phyloP scores from a whole-genome alignment of 2,329 filamentous ascomycete species.

The Emmonsiellopsis sp. region DNA sequence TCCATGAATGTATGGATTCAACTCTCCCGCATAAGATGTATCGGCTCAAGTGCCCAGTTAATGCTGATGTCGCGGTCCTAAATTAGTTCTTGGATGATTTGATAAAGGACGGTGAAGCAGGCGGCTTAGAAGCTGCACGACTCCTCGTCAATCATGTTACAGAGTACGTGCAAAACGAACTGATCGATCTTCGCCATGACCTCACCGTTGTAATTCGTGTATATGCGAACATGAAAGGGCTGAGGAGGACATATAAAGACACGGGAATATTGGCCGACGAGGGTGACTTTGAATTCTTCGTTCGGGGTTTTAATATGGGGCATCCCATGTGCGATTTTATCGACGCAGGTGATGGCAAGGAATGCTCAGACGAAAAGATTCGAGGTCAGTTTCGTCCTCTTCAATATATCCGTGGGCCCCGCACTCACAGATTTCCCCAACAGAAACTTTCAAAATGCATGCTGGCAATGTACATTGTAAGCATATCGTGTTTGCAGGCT shows the following conservation, averaged over 20 bases:
- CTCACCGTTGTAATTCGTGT: slow-evolving; percentile 25
- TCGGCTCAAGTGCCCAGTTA: background rate
- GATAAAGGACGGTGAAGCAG: slow-evolving; percentile 20
- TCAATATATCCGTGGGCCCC: background rate
- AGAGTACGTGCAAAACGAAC: slow-evolving; percentile 15
- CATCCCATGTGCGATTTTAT: slow-evolving; percentile 29
- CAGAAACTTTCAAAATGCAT: slow-evolving; percentile 24
- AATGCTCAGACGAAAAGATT: slow-evolving; percentile 35
- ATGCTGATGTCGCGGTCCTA: background rate
- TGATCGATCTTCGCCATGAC: slow-evolving; percentile 13
- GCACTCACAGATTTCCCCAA: slow-evolving; percentile 4
- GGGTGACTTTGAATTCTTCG: slow-evolving; percentile 23
- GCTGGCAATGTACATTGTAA: slow-evolving; percentile 31
- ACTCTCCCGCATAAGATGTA: background rate
- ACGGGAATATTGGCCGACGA: slow-evolving; percentile 16
- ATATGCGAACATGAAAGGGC: slow-evolving; percentile 30
- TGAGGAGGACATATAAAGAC: slow-evolving; percentile 26
- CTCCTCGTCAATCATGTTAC: slow-evolving; percentile 18
- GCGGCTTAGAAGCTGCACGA: slow-evolving; percentile 22
- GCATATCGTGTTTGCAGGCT: slow-evolving; percentile 33
- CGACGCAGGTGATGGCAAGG: slow-evolving; percentile 35
- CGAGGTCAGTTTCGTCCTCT: slow-evolving; percentile 20
- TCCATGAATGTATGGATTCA: slow-evolving; percentile 25
- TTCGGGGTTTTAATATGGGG: slow-evolving; percentile 35
- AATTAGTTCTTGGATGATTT: slow-evolving; percentile 25